Conservation (phyloP, 2,329 filamentous ascomycete species). For the Ophiocordyceps camponoti-leonardi region DNA sequence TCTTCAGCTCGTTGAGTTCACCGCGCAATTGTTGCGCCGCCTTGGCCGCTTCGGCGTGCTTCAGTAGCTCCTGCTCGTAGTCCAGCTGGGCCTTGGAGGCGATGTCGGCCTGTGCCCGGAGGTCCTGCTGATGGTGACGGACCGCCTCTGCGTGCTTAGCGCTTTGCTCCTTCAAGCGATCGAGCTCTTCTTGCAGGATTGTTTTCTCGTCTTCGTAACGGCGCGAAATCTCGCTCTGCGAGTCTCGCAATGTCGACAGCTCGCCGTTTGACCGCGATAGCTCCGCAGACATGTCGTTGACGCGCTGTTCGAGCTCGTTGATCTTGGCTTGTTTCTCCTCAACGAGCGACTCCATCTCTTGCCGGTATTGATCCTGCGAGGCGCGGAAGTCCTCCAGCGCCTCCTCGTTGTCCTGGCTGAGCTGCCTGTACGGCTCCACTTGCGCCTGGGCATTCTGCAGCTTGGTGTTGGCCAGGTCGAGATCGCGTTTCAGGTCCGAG, state of each 20-base stretch:
- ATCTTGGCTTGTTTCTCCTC: conserved; percentile 66
- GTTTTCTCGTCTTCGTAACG: conserved; percentile 70
- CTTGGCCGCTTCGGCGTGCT: conserved; percentile 90
- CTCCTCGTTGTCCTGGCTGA: conserved; percentile 78
- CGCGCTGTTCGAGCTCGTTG: conserved; percentile 62
- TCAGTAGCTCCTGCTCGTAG: conserved; percentile 86
- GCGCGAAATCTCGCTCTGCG: conserved; percentile 56
- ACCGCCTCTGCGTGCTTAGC: conserved; percentile 65
- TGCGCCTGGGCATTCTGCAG: conserved; percentile 67
- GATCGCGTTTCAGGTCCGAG: conserved; percentile 70
- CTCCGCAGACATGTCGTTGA: conserved; percentile 72
- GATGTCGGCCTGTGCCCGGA: conserved; percentile 86
- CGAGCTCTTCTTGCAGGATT: conserved; percentile 60
- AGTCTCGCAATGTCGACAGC: conserved; percentile 61
- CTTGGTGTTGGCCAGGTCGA: conserved; percentile 66
- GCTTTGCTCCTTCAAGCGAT: conserved; percentile 67
- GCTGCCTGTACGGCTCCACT: conserved; percentile 72
- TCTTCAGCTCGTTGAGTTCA: conserved; percentile 70
- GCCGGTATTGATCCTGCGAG: conserved; percentile 72
- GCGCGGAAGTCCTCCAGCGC: conserved; percentile 63
- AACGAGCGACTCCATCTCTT: conserved; percentile 64
- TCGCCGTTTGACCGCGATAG: conserved; percentile 68
- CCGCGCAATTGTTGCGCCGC: conserved; percentile 60
- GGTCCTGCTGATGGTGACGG: conserved; percentile 75
- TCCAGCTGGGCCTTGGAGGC: conserved; percentile 85